Percentiles rank a stretch among this genome's conserved stretches.
Evolutionary conservation across 768 basidiomycete genomes (phyloP).

Genomic region (Termitomyces sp.): DNA sequence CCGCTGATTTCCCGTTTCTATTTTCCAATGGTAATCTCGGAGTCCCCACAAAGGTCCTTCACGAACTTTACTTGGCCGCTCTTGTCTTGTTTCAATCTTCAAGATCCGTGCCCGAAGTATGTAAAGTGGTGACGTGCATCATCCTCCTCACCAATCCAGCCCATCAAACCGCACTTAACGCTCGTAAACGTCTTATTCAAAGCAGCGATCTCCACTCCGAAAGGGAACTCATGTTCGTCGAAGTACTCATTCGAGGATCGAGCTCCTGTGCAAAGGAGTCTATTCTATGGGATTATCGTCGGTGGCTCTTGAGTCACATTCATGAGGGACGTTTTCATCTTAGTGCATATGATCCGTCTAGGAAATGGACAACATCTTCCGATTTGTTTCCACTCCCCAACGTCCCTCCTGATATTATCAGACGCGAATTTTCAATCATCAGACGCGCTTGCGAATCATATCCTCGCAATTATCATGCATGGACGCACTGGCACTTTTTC

Average conservation of each 20-base stretch:
- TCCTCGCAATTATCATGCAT: conserved; percentile 71
- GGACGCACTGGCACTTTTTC: conserved; percentile 56
- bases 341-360: background rate
- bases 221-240: conserved; percentile 44
- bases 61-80: conserved; percentile 44
- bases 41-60: conserved; percentile 53
- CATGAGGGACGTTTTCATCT: conserved; percentile 16
- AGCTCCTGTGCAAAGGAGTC: conserved; percentile 59
- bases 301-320: conserved; percentile 48
- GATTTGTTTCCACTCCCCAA: conserved; percentile 22
- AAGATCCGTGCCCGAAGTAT: conserved; percentile 15
- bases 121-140: conserved; percentile 32
- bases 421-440: conserved; percentile 43
- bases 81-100: conserved; percentile 25
- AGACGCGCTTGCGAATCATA: conserved; percentile 52
- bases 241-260: conserved; percentile 42
- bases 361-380: conserved; percentile 20
- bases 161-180: conserved; percentile 62
- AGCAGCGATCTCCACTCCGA: conserved; percentile 26
- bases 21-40: conserved; percentile 57
- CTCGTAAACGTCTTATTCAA: conserved; percentile 48
- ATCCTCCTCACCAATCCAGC: conserved; percentile 65
- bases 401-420: conserved; percentile 30
- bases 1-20: conserved; percentile 43
- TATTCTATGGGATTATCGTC: conserved; percentile 64